Conservation (phyloP, 1,139 yeast species). For the Arxiozyma slooffiae region DNA sequence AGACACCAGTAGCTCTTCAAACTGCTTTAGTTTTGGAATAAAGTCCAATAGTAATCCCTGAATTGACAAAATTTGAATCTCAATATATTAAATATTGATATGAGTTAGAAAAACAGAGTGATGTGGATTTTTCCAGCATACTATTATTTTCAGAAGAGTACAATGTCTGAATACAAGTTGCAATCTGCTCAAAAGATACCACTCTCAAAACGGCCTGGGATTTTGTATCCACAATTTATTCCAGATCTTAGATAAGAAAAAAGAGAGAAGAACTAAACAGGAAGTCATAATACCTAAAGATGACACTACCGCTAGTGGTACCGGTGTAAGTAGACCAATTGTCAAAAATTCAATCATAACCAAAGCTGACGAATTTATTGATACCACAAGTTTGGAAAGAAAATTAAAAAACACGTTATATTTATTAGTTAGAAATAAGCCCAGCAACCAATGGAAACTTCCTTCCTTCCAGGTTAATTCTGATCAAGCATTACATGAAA, state of each 20-base stretch:
- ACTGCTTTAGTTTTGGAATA: slow-evolving; percentile 63
- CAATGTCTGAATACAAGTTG: slow-evolving; percentile 77
- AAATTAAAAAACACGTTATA: slow-evolving; percentile 71
- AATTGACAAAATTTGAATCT: slow-evolving; percentile 58
- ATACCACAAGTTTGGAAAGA: slow-evolving; percentile 65
- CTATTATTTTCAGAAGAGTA: slow-evolving; percentile 84
- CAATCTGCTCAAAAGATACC: slow-evolving; percentile 70
- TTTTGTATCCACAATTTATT: slow-evolving; percentile 69
- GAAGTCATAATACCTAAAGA: slow-evolving; percentile 56
- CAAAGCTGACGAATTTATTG: slow-evolving; percentile 59
- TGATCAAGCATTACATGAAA: slow-evolving; percentile 51
- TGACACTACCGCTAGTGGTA: slow-evolving; percentile 14
- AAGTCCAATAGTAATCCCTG: slow-evolving; percentile 75
- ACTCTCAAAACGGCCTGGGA: slow-evolving; percentile 58
- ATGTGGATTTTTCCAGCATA: slow-evolving; percentile 98
- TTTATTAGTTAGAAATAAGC: slow-evolving; percentile 42
- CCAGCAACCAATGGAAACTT: slow-evolving; percentile 52
- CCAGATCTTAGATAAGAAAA: slow-evolving; percentile 80
- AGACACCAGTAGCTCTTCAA: slow-evolving; percentile 16
- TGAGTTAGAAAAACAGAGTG: slow-evolving; percentile 74
- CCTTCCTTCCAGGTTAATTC: slow-evolving; percentile 52
- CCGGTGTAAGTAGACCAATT: slow-evolving; percentile 52
- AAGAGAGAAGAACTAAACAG: slow-evolving; percentile 82
- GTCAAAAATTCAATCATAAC: slow-evolving; percentile 64
- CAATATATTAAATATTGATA: slow-evolving; percentile 75